Evolutionary conservation across 306 rosid species (phyloP).

Genomic region (Hippophae rhamnoides): DNA sequence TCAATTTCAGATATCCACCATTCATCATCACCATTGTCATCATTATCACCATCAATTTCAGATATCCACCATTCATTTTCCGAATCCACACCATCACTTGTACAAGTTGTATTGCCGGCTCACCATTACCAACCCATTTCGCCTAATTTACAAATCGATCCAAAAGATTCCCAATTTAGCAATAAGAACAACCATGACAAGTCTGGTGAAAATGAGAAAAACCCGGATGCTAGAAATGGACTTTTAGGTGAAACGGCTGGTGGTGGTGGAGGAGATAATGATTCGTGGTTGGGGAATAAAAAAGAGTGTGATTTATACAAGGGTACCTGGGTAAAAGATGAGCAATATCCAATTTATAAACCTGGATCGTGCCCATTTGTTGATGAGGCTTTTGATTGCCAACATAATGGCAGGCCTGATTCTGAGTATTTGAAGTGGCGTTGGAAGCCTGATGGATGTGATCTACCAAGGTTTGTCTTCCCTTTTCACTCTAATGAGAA

Average conservation of each 20-base stretch:
- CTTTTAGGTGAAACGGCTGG: conserved; percentile 8
- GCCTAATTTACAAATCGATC: conserved; percentile 3
- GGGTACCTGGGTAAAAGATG: conserved; percentile 80
- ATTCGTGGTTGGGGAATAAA: conserved; percentile 5
- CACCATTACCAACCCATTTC: conserved; percentile 10
- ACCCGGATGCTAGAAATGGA: conserved; percentile 12
- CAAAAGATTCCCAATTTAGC: conserved; percentile 5
- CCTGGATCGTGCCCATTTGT: conserved; percentile 87
- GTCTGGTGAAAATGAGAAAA: conserved; percentile 4
- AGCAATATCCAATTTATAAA: conserved; percentile 52
- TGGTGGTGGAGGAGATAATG: conserved; percentile 10
- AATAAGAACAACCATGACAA: conserved; percentile 1
- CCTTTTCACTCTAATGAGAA: not conserved
- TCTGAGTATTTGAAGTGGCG: conserved; percentile 69
- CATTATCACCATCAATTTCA: conserved; percentile 1
- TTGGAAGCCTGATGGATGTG: conserved; percentile 81
- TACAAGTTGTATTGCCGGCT: conserved; percentile 10
- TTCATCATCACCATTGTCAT: not conserved
- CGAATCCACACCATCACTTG: conserved; percentile 12
- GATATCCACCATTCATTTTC: conserved; percentile 9
- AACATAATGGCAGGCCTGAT: conserved; percentile 61
- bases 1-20: too few relatives aligned
- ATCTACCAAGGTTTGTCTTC: conserved; percentile 62
- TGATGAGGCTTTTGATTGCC: conserved; percentile 84
- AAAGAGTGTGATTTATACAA: conserved; percentile 55